Evolutionary conservation across 148 eudicot species (phyloP).

Genomic region (Rhododendron simsii): DNA sequence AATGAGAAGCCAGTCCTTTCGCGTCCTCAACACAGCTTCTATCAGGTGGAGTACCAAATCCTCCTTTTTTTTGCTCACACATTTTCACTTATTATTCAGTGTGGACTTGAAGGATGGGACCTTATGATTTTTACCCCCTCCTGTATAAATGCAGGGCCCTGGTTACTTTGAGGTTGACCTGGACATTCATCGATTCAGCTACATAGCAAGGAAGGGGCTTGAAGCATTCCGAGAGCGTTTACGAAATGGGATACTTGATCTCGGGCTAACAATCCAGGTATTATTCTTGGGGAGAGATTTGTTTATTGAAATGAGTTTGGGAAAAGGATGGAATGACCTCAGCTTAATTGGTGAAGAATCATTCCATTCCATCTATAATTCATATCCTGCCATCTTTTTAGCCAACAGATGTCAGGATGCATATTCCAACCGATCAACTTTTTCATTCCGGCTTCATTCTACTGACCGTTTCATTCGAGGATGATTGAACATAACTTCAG

Average conservation of each 20-base stretch:
- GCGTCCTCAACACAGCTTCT: constrained; percentile 91
- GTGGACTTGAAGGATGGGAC: background rate
- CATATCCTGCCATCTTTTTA: background rate
- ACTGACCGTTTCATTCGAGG: background rate
- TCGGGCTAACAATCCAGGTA: constrained; percentile 76
- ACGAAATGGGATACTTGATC: constrained; percentile 54
- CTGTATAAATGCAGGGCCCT: constrained; percentile 44
- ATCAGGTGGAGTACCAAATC: constrained; percentile 37
- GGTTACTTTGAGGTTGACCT: constrained; percentile 86
- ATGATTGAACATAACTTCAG: background rate
- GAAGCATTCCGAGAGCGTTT: constrained; percentile 73
- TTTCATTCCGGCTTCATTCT: background rate
- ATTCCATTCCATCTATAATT: background rate
- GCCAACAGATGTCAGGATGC: background rate
- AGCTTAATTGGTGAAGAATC: background rate
- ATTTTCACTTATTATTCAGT: background rate
- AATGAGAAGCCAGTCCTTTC: constrained; percentile 95
- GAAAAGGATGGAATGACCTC: background rate
- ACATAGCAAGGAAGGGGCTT: constrained; percentile 80
- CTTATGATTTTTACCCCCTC: background rate
- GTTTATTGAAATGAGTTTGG: background rate
- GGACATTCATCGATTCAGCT: constrained; percentile 86
- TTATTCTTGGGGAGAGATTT: background rate
- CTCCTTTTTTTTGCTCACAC: background rate
- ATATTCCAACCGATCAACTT: background rate